A percentile compares a stretch with the other conserved stretches of the same genome.
These are phyloP conservation scores for Solanum virginianum DNA, from an alignment of 257 asterid species.

Conservation along the genomic window DNA sequence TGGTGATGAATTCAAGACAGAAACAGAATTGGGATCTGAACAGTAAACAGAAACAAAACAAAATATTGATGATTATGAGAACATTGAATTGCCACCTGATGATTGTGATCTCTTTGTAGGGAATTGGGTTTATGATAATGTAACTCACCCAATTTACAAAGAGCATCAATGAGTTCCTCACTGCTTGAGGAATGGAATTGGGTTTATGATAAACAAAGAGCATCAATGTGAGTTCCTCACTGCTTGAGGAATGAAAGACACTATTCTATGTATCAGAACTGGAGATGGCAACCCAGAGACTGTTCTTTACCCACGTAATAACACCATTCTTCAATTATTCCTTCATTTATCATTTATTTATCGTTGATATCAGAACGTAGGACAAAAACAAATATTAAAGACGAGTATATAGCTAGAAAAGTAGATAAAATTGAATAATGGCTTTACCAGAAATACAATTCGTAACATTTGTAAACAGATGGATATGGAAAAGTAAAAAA, in stretches of 20 bases:
- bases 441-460: too few relatives aligned
- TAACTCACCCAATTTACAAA: constrained; percentile 43
- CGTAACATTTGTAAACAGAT: too few relatives aligned
- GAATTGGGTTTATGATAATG: constrained; percentile 57
- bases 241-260: constrained; percentile 64
- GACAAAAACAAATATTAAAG: too few relatives aligned
- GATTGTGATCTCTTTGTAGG: constrained; percentile 63
- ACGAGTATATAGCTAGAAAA: too few relatives aligned
- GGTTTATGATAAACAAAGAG: constrained; percentile 65
- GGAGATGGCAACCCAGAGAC: constrained; percentile 86
- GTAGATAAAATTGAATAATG: too few relatives aligned
- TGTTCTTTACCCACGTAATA: constrained; percentile 69
- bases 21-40: too few relatives aligned
- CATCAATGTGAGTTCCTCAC: constrained; percentile 61
- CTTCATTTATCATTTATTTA: too few relatives aligned
- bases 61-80: constrained; percentile 16
- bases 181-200: constrained; percentile 71
- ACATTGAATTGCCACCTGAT: constrained; percentile 36
- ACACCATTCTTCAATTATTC: neutral
- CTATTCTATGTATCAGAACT: constrained; percentile 57
- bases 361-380: too few relatives aligned
- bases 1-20: constrained; percentile 9
- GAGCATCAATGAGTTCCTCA: constrained; percentile 53
- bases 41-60: constrained; percentile 13
- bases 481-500: too few relatives aligned